Evolutionary conservation across 305 asterid species (phyloP).

Genomic region (Solanum hybrid): DNA sequence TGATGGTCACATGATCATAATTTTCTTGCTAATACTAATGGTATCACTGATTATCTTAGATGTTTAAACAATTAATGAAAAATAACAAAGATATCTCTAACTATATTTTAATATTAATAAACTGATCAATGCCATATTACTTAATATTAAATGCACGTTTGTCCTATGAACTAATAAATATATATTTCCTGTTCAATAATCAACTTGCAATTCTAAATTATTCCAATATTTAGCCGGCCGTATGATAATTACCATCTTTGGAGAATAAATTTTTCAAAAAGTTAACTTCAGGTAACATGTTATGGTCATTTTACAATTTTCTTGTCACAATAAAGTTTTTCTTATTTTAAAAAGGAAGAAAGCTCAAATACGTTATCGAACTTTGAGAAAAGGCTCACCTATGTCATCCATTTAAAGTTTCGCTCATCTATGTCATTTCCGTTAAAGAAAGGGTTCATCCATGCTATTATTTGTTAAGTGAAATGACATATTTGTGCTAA

Average conservation of each 20-base stretch:
- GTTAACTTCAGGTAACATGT: neutral
- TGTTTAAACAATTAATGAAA: neutral
- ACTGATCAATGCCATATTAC: neutral
- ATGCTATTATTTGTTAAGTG: too few species aligned
- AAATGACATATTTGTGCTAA: neutral
- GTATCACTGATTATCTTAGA: neutral
- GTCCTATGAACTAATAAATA: neutral
- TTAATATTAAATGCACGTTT: neutral
- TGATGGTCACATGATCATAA: conserved; percentile 3
- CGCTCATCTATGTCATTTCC: too few species aligned
- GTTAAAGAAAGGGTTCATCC: neutral
- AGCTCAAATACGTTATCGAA: neutral
- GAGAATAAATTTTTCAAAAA: neutral
- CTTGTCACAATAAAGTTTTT: neutral
- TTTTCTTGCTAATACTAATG: neutral
- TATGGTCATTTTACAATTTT: neutral
- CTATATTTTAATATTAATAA: neutral
- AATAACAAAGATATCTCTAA: conserved; percentile 4
- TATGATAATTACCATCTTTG: neutral
- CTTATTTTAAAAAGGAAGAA: neutral
- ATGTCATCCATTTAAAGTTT: neutral
- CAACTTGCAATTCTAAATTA: neutral
- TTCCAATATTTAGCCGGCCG: neutral
- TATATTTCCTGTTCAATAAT: neutral
- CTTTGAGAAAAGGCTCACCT: neutral